Evolutionary conservation across 2,329 filamentous ascomycete genomes (phyloP).

Genomic region (Arthrobotrys iridis): DNA sequence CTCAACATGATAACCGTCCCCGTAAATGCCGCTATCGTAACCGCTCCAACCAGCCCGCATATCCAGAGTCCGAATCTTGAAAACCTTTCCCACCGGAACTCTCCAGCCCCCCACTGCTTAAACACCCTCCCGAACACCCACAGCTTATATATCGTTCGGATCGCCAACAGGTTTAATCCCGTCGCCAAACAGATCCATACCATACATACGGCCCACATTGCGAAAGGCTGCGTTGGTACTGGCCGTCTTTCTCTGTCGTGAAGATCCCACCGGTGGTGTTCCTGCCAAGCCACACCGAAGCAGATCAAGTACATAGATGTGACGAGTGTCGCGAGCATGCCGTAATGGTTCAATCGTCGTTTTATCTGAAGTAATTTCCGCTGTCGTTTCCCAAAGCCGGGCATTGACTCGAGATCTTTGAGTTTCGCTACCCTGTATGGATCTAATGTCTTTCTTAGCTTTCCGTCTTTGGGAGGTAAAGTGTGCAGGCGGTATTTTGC

Average conservation of each 20-base stretch:
- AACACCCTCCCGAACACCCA: conserved; percentile 22
- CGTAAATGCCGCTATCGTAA: conserved; percentile 9
- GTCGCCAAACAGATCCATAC: conserved; percentile 13
- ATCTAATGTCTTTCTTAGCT: conserved; percentile 10
- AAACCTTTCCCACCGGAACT: conserved; percentile 31
- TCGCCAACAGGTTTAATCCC: conserved; percentile 1
- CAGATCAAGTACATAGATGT: conserved; percentile 21
- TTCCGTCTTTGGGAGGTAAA: neutral
- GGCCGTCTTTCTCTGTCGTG: conserved; percentile 10
- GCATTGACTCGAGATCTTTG: neutral
- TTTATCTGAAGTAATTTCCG: conserved; percentile 19
- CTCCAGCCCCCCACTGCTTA: neutral
- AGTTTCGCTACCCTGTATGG: neutral
- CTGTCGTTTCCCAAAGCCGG: neutral
- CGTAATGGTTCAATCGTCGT: conserved; percentile 8
- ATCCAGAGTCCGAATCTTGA: conserved; percentile 7
- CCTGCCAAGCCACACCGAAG: conserved; percentile 30
- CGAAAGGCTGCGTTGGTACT: neutral
- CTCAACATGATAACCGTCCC: conserved; percentile 19
- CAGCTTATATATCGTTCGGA: conserved; percentile 14
- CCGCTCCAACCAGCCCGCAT: neutral
- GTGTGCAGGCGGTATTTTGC: neutral
- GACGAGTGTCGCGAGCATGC: neutral
- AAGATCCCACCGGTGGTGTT: conserved; percentile 17
- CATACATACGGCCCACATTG: conserved; percentile 28